Conservation (phyloP, 495 filamentous ascomycete species). For the Cercophora sp. region DNA sequence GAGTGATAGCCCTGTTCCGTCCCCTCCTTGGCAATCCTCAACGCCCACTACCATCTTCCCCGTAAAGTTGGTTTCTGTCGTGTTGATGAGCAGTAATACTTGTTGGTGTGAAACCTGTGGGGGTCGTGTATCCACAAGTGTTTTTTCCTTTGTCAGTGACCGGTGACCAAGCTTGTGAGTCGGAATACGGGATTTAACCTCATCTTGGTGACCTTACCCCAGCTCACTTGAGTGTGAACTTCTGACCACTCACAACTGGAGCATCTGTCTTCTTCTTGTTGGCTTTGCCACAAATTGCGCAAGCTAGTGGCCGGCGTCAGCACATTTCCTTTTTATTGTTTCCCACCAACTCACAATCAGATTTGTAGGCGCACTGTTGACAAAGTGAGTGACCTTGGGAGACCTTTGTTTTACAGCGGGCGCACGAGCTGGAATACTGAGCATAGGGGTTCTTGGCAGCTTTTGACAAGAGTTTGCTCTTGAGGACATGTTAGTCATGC, state of each 20-base stretch:
- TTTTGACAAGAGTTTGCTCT: conserved; percentile 67
- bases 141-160: too few species aligned
- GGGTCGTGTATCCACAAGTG: too few species aligned
- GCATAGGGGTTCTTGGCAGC: conserved; percentile 68
- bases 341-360: conserved; percentile 54
- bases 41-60: too few species aligned
- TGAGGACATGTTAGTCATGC: conserved; percentile 15
- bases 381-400: conserved; percentile 60
- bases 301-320: conserved; percentile 43
- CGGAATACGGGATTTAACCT: too few species aligned
- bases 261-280: conserved; percentile 49
- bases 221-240: conserved; percentile 62
- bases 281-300: conserved; percentile 63
- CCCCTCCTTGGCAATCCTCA: too few species aligned
- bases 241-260: conserved; percentile 59
- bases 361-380: conserved; percentile 63
- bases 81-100: too few species aligned
- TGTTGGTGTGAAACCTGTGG: too few species aligned
- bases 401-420: conserved; percentile 61
- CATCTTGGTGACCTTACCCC: too few species aligned
- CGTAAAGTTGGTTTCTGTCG: too few species aligned
- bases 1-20: too few species aligned
- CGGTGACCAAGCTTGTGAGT: too few species aligned
- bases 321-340: not conserved
- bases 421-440: conserved; percentile 58